phyloP scores from a whole-genome alignment of 73 alveolate genomes.

The Symbiodinium pilosum region DNA sequence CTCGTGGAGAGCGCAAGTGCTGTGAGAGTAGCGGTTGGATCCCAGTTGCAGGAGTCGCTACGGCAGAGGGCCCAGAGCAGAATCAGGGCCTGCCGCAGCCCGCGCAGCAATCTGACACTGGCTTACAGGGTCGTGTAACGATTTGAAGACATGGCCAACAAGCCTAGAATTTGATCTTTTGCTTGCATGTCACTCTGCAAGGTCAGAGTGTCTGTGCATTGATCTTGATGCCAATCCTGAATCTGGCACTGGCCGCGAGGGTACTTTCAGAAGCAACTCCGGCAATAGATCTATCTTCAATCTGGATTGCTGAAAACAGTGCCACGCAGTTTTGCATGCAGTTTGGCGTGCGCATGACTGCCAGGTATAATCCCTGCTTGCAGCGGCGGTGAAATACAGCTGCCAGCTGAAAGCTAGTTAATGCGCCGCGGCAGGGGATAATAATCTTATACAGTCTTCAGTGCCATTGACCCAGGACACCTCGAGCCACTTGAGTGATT shows the following conservation, averaged over 20 bases:
- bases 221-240: background rate
- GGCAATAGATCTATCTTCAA: no score
- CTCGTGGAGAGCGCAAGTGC: no score
- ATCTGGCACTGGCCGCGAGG: background rate
- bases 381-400: background rate
- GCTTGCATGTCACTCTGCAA: background rate
- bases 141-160: background rate
- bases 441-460: no score
- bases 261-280: background rate
- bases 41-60: background rate
- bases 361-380: background rate
- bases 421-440: no score
- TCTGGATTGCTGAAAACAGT: background rate
- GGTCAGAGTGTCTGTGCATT: background rate
- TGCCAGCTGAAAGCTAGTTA: background rate
- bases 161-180: background rate
- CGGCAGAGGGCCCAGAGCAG: background rate
- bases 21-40: no score
- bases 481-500: no score
- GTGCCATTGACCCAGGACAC: no score
- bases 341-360: no score
- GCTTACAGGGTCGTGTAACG: background rate
- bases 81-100: background rate
- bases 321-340: no score
- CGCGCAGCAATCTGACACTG: background rate